Evolutionary conservation across 2,329 filamentous ascomycete genomes (phyloP), one percentile per base, ranked within the genome.

Genomic region (Tolypocladium nubicola): DNA sequence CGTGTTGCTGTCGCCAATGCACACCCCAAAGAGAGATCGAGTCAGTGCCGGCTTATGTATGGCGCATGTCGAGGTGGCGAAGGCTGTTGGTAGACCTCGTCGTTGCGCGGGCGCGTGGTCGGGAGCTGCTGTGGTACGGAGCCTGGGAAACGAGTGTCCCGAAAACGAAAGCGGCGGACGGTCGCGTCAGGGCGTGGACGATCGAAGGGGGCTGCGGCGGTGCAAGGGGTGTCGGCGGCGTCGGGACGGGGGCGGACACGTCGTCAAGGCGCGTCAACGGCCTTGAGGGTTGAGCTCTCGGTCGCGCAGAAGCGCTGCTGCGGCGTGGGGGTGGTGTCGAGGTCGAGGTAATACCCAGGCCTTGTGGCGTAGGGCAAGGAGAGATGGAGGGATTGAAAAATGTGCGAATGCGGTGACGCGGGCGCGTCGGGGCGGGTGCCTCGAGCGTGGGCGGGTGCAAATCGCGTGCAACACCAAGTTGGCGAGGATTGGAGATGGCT

Each of bases 391-490:
- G 58, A 63, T 58, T 64, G 66, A 70, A 73, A 78, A 76, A 74
- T 76, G 71, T 70, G 70, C 69, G 67, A 71, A 73, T 71, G 65
- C 64, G 66, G 67, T 67, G 67, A 68, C 65, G 65, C 62, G 70
- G 55, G 69, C 70, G 73, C 70, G 72, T 74, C 69, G 71, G 70
- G 70, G 69, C 67, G 66, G 70, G 67, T 73, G 64, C 66, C 68
- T 68, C 66, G 66, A 69, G 72, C 67, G 68, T 65, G 66, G 71
- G 70, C 73, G 71, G 76, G 73, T 76, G 70, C 71, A 76, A 79
- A 76, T 76, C 75, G 80, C 78, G 79, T 79, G 75, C 73, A 75
- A 77, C 75, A 73, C 72, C 73, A 74, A 75, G 73, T 74, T 76
- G 72, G 75, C 73, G 73, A 73, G 70, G 71, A 76, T 74, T 77